Evolutionary conservation across 495 filamentous ascomycete genomes (phyloP), one percentile per base, ranked within the genome.

Genomic region (Talaromyces nanjingensis): DNA sequence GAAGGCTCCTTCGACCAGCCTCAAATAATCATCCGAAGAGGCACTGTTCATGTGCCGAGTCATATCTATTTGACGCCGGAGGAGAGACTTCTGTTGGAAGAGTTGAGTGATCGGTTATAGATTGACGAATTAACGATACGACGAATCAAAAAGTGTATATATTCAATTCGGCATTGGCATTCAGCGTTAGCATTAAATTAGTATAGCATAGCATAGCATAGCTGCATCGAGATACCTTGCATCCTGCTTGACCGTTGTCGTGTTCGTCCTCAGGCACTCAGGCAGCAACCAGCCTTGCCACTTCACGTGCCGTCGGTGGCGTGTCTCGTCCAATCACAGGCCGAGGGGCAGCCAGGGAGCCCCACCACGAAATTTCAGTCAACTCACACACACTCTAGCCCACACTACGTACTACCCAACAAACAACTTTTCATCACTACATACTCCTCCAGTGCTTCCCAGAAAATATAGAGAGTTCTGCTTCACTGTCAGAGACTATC

Each of bases 101-200:
- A 60, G 60, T 73, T 80, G 29, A 71, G 74, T 49, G 65, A 72
- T 8, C 68, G 78, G 54, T 63, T 81, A 63, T 73, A 55, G 20
- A 45, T 33, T 16, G 31, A 59, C n/a, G 25, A 31, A 18, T 45
- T 42, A 60, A 34, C 14, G 18, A 60, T 25, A 16, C 2, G 39
- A 16, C 24, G 14, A 29, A 27, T 33, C 22, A 7, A 49, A 49
- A 55, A 55, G 6, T 55, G 25, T 55, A 55, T 27, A 29, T 55
- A 55, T 55, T 29, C n/a, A 22, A 6, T 49, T 49, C 12, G 14
- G 5, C 42, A n/a, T 18, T 49, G 7, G n/a, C n/a, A 9, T 49
- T 18, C 45, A 49, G 45, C 45, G 11, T 49, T 16, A 9, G 37
- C 37, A 42, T 42, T 42, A 24, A 24, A 24, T 24, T 0, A 6